Percentiles rank a stretch among this genome's conserved stretches.
These are phyloP conservation scores for Leishmania gerbilli DNA, from an alignment of 208 protist species.

Conservation along the genomic window DNA sequence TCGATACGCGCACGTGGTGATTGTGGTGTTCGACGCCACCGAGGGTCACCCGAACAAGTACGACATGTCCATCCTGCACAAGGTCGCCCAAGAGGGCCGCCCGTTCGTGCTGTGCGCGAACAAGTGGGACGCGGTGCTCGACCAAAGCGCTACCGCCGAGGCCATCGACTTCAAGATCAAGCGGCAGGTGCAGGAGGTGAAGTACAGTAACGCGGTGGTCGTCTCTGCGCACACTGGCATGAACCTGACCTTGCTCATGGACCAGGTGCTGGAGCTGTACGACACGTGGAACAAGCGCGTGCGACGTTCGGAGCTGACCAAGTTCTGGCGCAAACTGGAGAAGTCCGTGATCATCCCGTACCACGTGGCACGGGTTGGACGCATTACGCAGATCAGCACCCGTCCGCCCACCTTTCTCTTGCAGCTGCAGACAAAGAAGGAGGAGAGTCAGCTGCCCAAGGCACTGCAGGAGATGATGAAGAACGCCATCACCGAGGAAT, in stretches of 20 bases:
- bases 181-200: constrained; percentile 88
- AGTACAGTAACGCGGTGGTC: constrained; percentile 90
- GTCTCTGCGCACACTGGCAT: constrained; percentile 86
- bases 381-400: constrained; percentile 87
- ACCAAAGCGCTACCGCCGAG: constrained; percentile 88
- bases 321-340: constrained; percentile 92
- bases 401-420: constrained; percentile 87
- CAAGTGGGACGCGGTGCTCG: constrained; percentile 93
- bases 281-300: constrained; percentile 92
- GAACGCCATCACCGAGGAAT: constrained; percentile 91
- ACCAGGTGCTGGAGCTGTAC: constrained; percentile 84
- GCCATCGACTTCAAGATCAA: constrained; percentile 94
- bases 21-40: constrained; percentile 92
- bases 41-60: constrained; percentile 93
- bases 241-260: constrained; percentile 90
- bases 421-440: constrained; percentile 90
- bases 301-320: constrained; percentile 75
- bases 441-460: constrained; percentile 73
- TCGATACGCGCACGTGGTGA: constrained; percentile 84
- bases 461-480: constrained; percentile 91
- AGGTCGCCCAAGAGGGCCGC: constrained; percentile 81
- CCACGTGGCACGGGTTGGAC: constrained; percentile 84
- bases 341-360: constrained; percentile 90
- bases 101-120: constrained; percentile 91
- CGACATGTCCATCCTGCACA: constrained; percentile 91